Evolutionary conservation across 1,284 basidiomycete species (phyloP).

Genomic region (Coriolopsis trogii): DNA sequence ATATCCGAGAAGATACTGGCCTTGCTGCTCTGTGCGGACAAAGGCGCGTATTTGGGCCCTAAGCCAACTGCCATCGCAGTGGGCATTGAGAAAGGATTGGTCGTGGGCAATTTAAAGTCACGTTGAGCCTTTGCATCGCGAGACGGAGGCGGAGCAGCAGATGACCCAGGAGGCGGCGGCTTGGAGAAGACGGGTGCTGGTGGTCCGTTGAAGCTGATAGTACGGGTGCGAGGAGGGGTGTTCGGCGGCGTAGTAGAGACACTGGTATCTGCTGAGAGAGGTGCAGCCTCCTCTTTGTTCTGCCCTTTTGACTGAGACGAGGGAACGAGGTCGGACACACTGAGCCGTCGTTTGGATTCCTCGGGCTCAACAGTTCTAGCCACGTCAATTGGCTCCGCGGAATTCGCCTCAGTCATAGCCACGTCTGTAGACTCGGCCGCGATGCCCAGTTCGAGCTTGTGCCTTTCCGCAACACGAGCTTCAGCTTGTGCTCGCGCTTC

Average conservation of each 20-base stretch:
- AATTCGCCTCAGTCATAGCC: conserved; percentile 4
- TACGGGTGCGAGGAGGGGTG: conserved; percentile 43
- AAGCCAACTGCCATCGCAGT: conserved; percentile 49
- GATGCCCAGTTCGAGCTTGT: conserved; percentile 42
- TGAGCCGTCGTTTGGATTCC: conserved; percentile 45
- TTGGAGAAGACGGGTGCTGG: conserved; percentile 59
- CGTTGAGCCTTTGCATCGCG: conserved; percentile 17
- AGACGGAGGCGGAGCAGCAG: conserved; percentile 10
- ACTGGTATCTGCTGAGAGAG: conserved; percentile 32
- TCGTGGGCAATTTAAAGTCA: conserved; percentile 35
- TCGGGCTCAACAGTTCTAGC: conserved; percentile 1
- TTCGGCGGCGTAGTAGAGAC: conserved; percentile 61
- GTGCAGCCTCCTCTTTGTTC: conserved; percentile 4
- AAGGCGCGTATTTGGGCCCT: conserved; percentile 34
- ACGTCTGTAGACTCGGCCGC: conserved; percentile 8
- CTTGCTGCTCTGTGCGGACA: conserved; percentile 56
- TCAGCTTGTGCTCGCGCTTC: conserved; percentile 74
- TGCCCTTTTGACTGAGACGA: conserved; percentile 12
- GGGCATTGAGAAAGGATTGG: conserved; percentile 44
- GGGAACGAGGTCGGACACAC: conserved; percentile 53
- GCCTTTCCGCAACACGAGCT: conserved; percentile 65
- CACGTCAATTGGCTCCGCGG: background rate
- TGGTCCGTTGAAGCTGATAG: conserved; percentile 38
- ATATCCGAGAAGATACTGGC: conserved; percentile 52
- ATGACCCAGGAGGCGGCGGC: conserved; percentile 39